Base-by-base conservation (phyloP, 345 rosid species). In the Citrus inodora region DNA sequence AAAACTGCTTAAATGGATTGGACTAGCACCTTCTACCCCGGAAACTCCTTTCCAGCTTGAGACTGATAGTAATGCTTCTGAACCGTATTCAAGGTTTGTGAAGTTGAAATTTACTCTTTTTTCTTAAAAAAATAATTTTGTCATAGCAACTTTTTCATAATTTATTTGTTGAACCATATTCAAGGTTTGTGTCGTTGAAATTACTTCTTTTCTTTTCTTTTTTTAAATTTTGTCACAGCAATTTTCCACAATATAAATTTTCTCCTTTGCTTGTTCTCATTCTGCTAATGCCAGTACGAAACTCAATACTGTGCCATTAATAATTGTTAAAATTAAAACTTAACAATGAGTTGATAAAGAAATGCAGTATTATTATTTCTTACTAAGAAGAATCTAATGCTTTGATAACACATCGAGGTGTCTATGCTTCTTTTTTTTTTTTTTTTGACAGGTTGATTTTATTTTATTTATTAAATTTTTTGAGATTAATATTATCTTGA, bases 81-180 rank as follows among this genome's bases (percentile, higher is more conserved):
- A 95, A 80, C 92, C 94, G 81, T 89, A 89, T 85, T 85, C 92
- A 75, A 90, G 98, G 98, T 93, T 67, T 48, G 83, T 82, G 72
- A 27, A 56, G 68, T 78, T 70, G 13, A 74, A 80, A 27, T 40
- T 71, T 71, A 77, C 46, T 76, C 48, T 73, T 76, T 32, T 42
- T 42, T 73, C 22, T 78, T 53, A 7, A 4, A 51, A 51, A 51
- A 51, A 51, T 16, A 51, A 14, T 37, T 10, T 17, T 21, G 2
- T 59, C 70, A 30, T 61, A 9, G 11, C 17, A 32, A 65, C 30
- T n/a, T 70, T 81, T 75, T 30, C n/a, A 1, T 7, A 24, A 70
- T 76, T 9, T 79, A 7, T 46, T 59, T 32, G 61, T 35, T 59
- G 95, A 95, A 80, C 92, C 94, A 81, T 89, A 89, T 85, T 85